Percentiles rank a stretch among this genome's conserved stretches.
phyloP scores from a whole-genome alignment of 306 rosid species.

The Vachellia pachyceras region DNA sequence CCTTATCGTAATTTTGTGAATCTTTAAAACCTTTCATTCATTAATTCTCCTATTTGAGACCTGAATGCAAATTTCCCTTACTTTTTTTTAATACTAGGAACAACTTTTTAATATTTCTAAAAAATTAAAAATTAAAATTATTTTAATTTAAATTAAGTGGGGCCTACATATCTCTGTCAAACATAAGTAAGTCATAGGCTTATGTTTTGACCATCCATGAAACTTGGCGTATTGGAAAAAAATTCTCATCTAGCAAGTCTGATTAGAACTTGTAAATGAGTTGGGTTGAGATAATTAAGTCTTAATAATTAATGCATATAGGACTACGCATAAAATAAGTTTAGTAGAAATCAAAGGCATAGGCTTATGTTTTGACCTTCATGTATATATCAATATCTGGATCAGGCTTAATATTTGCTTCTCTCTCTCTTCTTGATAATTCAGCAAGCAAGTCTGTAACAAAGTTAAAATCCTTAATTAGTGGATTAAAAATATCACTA shows the following conservation, averaged over 20 bases:
- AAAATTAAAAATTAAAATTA: background rate
- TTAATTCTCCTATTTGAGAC: too few relatives aligned
- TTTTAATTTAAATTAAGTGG: background rate
- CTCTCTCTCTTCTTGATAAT: constrained; percentile 56
- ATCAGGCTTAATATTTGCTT: constrained; percentile 52
- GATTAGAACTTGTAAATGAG: background rate
- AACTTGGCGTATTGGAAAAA: background rate
- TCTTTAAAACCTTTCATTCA: too few relatives aligned
- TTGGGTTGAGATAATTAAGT: background rate
- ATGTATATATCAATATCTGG: constrained; percentile 51
- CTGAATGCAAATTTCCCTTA: too few relatives aligned
- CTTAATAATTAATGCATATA: background rate
- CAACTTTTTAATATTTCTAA: background rate
- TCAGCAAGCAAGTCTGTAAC: constrained; percentile 51
- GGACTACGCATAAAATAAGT: too few relatives aligned
- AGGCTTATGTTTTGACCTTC: constrained; percentile 43
- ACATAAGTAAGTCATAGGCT: background rate
- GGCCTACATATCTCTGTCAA: background rate
- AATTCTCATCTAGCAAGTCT: too few relatives aligned
- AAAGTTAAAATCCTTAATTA: background rate
- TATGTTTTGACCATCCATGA: background rate
- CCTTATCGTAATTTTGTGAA: too few relatives aligned
- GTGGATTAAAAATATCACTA: background rate
- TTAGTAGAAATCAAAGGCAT: too few relatives aligned
- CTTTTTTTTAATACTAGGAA: background rate